These are phyloP conservation scores for Pseudogymnoascus sp. DNA, from an alignment of 2,329 filamentous ascomycete genomes.

Conservation along the genomic window DNA sequence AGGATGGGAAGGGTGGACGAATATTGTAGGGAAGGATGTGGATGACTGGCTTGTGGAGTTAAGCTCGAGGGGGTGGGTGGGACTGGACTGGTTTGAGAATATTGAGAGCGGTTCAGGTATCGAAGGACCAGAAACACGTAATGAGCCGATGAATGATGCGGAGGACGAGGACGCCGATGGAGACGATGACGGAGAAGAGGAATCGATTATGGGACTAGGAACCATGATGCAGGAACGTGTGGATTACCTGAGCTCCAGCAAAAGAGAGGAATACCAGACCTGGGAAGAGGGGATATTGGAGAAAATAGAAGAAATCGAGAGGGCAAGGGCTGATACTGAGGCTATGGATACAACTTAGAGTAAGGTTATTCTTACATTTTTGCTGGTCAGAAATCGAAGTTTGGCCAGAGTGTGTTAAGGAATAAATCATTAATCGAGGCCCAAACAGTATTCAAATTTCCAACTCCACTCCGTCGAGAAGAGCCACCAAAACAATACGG, in stretches of 20 bases:
- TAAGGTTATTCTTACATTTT: background rate
- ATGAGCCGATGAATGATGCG: constrained; percentile 15
- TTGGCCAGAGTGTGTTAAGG: background rate
- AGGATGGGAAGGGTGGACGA: constrained; percentile 46
- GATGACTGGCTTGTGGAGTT: constrained; percentile 53
- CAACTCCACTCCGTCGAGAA: background rate
- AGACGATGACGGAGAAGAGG: constrained; percentile 25
- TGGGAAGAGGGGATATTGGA: constrained; percentile 58
- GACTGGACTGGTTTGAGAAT: constrained; percentile 51
- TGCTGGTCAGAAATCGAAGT: background rate
- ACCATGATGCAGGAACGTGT: constrained; percentile 71
- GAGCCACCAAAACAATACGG: background rate
- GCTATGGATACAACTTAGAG: constrained; percentile 9
- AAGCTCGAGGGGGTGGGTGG: constrained; percentile 38
- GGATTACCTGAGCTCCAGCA: constrained; percentile 60
- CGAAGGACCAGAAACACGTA: background rate
- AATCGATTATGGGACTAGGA: constrained; percentile 17
- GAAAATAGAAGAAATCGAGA: constrained; percentile 43
- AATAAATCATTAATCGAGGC: background rate
- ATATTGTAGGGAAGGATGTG: constrained; percentile 44
- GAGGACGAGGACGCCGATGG: constrained; percentile 28
- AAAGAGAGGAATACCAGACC: constrained; percentile 47
- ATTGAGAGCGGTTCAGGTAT: constrained; percentile 32
- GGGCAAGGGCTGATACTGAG: constrained; percentile 8
- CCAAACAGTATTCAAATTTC: background rate